Evolutionary conservation across 352 stramenopile species (phyloP), one percentile per base, ranked within the genome.

Genomic region (Phytophthora idaei): DNA sequence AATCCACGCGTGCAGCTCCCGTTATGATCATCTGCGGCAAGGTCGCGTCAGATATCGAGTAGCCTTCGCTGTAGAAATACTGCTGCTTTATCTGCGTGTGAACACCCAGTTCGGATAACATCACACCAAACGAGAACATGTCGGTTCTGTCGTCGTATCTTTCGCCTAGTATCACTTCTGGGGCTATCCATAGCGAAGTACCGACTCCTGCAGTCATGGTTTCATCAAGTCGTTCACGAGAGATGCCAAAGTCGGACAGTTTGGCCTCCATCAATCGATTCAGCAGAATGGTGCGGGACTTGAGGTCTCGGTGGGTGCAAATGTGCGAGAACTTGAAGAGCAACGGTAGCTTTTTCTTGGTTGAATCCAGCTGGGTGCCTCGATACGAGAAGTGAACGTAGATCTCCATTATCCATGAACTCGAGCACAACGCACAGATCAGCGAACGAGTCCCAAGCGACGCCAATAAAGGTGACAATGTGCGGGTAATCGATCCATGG

Each of bases 161-260:
- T 27, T 49, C 44, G 17, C 44, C 44, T 6, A 49, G 5, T 14
- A 49, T 49, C 2, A 49, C 44, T 6, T 49, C 44, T 3, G 44
- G 44, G 2, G 44, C 5, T 8, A 49, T 31, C 44, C 44, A 31
- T 6, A 49, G 44, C 9, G 58, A 65, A 12, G 58, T 65, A 0
- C 58, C 48, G 3, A 74, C 61, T 5, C 65, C 65, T 0, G 48
- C 55, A 1, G 69, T 78, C 62, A 73, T 69, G 0, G 61, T 68
- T 8, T 48, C 17, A 11, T 70, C 58, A 2, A 60, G 53, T 2
- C 55, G 17, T 28, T 69, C 55, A 10, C 80, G 67, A 15, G 71
- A 85, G 14, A 83, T 74, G 7, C 81, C 81, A 72, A 90, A 90
- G 48, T 87, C 81, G 3, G 57, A 69, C n/a, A 90, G 29, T 62